Percentiles rank a stretch among this genome's conserved stretches.
Evolutionary conservation across 1,284 basidiomycete species (phyloP).

Genomic region (Cronartium quercuum): DNA sequence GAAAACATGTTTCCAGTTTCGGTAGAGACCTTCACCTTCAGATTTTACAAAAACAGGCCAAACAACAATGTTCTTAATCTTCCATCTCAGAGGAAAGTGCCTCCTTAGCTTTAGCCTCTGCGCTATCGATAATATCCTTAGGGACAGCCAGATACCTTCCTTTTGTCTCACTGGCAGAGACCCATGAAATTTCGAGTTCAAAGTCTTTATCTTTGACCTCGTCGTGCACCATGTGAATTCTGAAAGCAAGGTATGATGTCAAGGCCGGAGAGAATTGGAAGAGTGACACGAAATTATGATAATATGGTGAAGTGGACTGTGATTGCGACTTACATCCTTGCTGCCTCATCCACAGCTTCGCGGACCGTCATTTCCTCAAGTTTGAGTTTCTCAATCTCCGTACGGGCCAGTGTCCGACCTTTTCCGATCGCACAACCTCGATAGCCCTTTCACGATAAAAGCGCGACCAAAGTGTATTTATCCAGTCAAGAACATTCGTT

Average conservation of each 20-base stretch:
- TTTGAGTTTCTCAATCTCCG: constrained; percentile 93
- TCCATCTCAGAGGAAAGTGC: constrained; percentile 80
- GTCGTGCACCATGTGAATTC: constrained; percentile 95
- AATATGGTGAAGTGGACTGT: background rate
- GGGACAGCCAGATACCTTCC: constrained; percentile 76
- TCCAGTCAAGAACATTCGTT: background rate
- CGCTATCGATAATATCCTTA: constrained; percentile 72
- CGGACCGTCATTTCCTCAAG: constrained; percentile 67
- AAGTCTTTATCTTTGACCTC: constrained; percentile 97
- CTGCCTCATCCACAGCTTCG: constrained; percentile 87
- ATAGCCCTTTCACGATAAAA: constrained; percentile 62
- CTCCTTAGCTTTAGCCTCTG: constrained; percentile 80
- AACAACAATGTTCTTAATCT: constrained; percentile 48
- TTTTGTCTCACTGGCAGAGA: constrained; percentile 70
- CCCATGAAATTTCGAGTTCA: constrained; percentile 96
- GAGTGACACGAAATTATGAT: background rate
- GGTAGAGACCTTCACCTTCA: background rate
- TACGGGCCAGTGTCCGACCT: constrained; percentile 93
- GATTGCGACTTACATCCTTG: constrained; percentile 67
- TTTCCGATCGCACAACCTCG: constrained; percentile 92
- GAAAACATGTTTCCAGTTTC: too few species aligned
- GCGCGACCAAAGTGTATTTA: background rate
- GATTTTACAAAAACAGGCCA: background rate
- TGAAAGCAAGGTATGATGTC: constrained; percentile 48
- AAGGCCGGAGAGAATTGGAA: background rate